phyloP scores from a whole-genome alignment of 768 basidiomycete genomes.

The Cubamyces lactineus region DNA sequence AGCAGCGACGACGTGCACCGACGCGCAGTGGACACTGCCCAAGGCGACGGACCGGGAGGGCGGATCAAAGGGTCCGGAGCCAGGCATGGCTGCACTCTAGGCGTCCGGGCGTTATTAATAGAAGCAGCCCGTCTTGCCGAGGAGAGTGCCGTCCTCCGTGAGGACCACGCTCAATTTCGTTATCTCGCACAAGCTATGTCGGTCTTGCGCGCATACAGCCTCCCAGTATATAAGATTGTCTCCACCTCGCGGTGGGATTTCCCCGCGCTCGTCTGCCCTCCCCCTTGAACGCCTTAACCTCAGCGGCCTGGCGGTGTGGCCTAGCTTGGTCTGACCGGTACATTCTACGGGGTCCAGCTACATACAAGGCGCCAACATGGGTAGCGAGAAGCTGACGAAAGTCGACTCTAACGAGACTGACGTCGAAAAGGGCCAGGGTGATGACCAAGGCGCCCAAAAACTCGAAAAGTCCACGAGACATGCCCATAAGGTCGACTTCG shows the following conservation, averaged over 20 bases:
- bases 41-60: too few relatives aligned
- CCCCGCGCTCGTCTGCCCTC: background rate
- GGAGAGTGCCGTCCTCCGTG: background rate
- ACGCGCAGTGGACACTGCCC: too few relatives aligned
- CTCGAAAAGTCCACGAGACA: background rate
- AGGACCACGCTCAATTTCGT: background rate
- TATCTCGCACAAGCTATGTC: background rate
- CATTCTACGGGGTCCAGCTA: too few relatives aligned
- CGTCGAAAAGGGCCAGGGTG: conserved; percentile 13
- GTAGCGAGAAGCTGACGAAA: conserved; percentile 12
- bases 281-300: background rate
- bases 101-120: background rate
- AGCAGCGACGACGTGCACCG: background rate
- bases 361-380: background rate
- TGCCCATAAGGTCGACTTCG: conserved; percentile 30
- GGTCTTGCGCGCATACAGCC: background rate
- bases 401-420: conserved; percentile 18
- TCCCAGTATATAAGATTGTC: conserved; percentile 1
- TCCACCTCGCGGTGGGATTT: background rate
- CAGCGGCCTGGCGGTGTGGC: background rate
- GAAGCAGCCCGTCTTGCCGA: background rate
- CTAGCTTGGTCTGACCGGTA: too few relatives aligned
- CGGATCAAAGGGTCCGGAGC: too few relatives aligned
- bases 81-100: background rate
- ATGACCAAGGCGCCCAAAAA: conserved; percentile 10